Conservation (phyloP, 1,139 yeast species). For the Protomyces lactucae-debilis region DNA sequence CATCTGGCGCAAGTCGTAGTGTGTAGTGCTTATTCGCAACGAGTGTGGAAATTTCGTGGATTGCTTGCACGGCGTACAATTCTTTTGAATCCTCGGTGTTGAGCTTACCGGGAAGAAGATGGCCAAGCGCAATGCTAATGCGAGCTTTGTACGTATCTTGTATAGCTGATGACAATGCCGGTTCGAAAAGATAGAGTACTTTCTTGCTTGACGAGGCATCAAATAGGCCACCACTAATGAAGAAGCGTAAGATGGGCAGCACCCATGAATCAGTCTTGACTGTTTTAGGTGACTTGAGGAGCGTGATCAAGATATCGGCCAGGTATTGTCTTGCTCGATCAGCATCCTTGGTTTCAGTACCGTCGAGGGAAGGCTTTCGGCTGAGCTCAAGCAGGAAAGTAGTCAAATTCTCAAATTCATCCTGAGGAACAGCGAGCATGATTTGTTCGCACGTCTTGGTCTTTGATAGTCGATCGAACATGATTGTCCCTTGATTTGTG, state of each 20-base stretch:
- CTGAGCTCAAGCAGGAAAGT: conserved; percentile 38
- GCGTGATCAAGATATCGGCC: conserved; percentile 58
- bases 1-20: conserved; percentile 51
- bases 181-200: not conserved
- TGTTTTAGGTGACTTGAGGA: conserved; percentile 40
- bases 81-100: not conserved
- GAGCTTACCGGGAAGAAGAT: conserved; percentile 6
- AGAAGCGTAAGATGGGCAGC: conserved; percentile 47
- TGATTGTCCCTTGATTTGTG: conserved; percentile 33
- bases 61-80: not conserved
- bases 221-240: conserved; percentile 58
- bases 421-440: conserved; percentile 33
- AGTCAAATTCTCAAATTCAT: conserved; percentile 39
- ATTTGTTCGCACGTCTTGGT: conserved; percentile 62
- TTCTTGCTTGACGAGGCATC: conserved; percentile 33
- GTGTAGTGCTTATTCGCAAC: not conserved
- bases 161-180: conserved; percentile 20
- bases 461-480: conserved; percentile 74
- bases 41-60: not conserved
- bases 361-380: conserved; percentile 32
- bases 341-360: conserved; percentile 39
- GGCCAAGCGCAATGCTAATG: conserved; percentile 18
- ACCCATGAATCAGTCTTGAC: conserved; percentile 35
- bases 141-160: conserved; percentile 12
- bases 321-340: conserved; percentile 59